Evolutionary conservation across 768 basidiomycete species (phyloP).

Genomic region (Tulasnella sp.): DNA sequence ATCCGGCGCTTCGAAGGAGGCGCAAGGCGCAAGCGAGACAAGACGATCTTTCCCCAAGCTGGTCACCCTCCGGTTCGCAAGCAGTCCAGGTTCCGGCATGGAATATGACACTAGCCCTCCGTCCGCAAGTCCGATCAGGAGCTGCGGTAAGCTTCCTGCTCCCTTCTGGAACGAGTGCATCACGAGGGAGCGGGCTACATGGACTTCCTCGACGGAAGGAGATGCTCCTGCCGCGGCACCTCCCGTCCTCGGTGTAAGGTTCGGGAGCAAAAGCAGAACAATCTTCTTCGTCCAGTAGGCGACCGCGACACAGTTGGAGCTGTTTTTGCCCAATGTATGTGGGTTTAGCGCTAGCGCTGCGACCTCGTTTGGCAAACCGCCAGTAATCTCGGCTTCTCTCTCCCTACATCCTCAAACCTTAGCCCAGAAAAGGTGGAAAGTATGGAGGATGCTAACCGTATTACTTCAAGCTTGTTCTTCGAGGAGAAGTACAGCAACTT

Average conservation of each 20-base stretch:
- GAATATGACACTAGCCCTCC: constrained; percentile 53
- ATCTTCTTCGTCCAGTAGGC: constrained; percentile 64
- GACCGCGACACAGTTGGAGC: constrained; percentile 42
- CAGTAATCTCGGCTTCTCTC: constrained; percentile 13
- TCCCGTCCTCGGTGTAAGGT: constrained; percentile 16
- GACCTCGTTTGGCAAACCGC: constrained; percentile 36
- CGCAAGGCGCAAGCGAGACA: constrained; percentile 45
- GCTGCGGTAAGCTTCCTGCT: constrained; percentile 24
- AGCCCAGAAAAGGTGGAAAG: background rate
- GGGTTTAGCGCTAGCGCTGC: constrained; percentile 60
- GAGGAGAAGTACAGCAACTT: constrained; percentile 16
- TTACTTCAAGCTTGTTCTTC: background rate
- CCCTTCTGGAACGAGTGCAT: constrained; percentile 41
- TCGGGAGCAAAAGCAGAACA: constrained; percentile 40
- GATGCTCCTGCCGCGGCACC: constrained; percentile 23
- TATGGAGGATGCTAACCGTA: background rate
- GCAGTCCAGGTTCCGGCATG: constrained; percentile 23
- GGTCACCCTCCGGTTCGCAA: constrained; percentile 24
- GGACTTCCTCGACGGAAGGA: constrained; percentile 18
- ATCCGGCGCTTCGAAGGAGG: constrained; percentile 27
- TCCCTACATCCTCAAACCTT: background rate
- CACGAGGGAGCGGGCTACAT: constrained; percentile 36
- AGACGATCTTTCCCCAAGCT: constrained; percentile 41
- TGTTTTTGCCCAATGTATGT: constrained; percentile 31
- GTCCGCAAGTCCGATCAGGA: constrained; percentile 59